Evolutionary conservation across 73 alveolate genomes (phyloP).

Genomic region (Paramecium primaurelia): DNA sequence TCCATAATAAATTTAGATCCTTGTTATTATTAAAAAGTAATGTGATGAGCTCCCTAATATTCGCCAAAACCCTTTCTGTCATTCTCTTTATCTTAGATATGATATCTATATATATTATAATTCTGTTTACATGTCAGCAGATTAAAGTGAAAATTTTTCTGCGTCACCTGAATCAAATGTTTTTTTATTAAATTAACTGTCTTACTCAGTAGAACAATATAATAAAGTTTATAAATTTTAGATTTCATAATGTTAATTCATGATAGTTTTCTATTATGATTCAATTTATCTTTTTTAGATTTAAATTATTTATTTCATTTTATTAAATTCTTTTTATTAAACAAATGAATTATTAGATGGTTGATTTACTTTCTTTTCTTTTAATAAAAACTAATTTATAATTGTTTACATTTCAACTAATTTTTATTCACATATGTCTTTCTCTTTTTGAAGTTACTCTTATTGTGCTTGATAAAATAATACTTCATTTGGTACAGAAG

Average conservation of each 20-base stretch:
- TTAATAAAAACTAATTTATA: background rate
- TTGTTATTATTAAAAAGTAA: background rate
- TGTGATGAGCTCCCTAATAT: background rate
- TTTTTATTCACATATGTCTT: slow-evolving; percentile 15
- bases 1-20: background rate
- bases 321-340: background rate
- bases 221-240: background rate
- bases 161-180: background rate
- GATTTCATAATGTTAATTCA: slow-evolving; percentile 46
- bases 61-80: background rate
- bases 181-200: background rate
- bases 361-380: background rate
- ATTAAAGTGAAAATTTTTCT: background rate
- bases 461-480: background rate
- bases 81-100: background rate
- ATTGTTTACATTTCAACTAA: slow-evolving; percentile 1
- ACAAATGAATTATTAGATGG: background rate
- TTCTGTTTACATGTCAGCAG: background rate
- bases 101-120: background rate
- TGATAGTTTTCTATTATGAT: slow-evolving; percentile 26
- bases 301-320: background rate
- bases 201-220: slow-evolving; percentile 3
- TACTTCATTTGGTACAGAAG: background rate
- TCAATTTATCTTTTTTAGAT: slow-evolving; percentile 27
- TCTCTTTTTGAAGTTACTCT: background rate